These are phyloP conservation scores for Yamadazyma friedrichii DNA, from an alignment of 1,139 yeast genomes.

Conservation along the genomic window DNA sequence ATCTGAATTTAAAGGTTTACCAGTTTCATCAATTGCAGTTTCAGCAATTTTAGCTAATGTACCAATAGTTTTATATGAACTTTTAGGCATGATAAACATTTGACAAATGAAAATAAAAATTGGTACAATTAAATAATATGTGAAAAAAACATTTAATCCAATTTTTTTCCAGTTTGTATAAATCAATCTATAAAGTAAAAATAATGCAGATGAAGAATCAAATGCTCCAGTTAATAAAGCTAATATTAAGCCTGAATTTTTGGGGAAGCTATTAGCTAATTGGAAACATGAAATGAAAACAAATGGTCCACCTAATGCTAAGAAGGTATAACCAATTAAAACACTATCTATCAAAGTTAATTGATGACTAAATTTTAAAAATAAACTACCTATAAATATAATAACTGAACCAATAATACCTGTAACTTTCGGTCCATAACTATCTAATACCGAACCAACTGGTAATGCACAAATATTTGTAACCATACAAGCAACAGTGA, in stretches of 20 bases:
- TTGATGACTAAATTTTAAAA: conserved; percentile 37
- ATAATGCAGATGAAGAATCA: conserved; percentile 43
- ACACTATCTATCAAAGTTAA: conserved; percentile 35
- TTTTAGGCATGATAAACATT: conserved; percentile 71
- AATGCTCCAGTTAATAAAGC: conserved; percentile 44
- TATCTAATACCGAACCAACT: conserved; percentile 77
- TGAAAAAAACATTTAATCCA: conserved; percentile 56
- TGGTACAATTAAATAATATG: conserved; percentile 68
- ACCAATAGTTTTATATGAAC: conserved; percentile 71
- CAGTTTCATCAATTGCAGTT: conserved; percentile 68
- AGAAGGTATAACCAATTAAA: conserved; percentile 36
- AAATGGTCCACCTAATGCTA: conserved; percentile 49
- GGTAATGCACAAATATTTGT: conserved; percentile 83
- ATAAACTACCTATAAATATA: conserved; percentile 51
- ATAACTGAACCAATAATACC: conserved; percentile 71
- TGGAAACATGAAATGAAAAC: conserved; percentile 48
- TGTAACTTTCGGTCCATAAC: conserved; percentile 75
- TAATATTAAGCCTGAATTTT: conserved; percentile 40
- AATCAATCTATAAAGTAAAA: conserved; percentile 58
- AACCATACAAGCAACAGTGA: conserved; percentile 81
- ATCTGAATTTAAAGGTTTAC: conserved; percentile 46
- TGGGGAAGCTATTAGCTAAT: conserved; percentile 45
- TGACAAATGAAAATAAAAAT: conserved; percentile 72
- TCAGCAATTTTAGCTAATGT: conserved; percentile 65
- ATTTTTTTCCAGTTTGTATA: conserved; percentile 46